Evolutionary conservation across 2,329 filamentous ascomycete species (phyloP).

Genomic region (Zymoseptoria pseudotritici): DNA sequence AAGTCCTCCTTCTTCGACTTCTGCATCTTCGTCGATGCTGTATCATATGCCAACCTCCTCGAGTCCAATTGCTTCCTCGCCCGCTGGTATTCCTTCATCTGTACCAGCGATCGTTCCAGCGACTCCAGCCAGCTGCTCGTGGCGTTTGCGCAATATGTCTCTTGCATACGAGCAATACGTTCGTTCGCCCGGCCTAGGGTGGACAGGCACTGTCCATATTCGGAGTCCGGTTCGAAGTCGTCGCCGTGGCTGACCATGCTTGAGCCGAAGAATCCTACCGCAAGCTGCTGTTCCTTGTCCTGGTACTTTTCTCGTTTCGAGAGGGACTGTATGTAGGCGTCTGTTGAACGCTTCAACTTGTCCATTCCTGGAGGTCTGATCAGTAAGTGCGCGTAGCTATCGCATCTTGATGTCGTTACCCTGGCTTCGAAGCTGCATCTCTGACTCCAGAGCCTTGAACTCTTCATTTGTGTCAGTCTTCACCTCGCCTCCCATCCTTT

Average conservation of each 20-base stretch:
- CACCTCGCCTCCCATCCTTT: slow-evolving; percentile 88
- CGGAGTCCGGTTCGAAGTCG: slow-evolving; percentile 83
- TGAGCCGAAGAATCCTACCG: slow-evolving; percentile 70
- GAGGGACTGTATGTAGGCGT: slow-evolving; percentile 77
- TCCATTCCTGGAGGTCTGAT: slow-evolving; percentile 64
- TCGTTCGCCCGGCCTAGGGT: slow-evolving; percentile 79
- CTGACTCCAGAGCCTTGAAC: slow-evolving; percentile 80
- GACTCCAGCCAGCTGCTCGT: slow-evolving; percentile 83
- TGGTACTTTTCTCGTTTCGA: slow-evolving; percentile 77
- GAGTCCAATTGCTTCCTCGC: slow-evolving; percentile 91
- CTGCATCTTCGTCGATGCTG: slow-evolving; percentile 80
- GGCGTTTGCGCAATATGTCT: slow-evolving; percentile 69
- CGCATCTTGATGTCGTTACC: slow-evolving; percentile 46
- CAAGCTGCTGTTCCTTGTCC: slow-evolving; percentile 79
- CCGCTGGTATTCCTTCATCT: slow-evolving; percentile 95
- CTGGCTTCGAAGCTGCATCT: slow-evolving; percentile 84
- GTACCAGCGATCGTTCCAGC: slow-evolving; percentile 78
- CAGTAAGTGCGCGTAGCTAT: not conserved
- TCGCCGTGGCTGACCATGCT: slow-evolving; percentile 85
- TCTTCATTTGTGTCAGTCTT: slow-evolving; percentile 83
- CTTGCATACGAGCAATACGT: slow-evolving; percentile 75
- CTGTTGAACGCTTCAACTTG: slow-evolving; percentile 78
- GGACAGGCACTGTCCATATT: slow-evolving; percentile 81
- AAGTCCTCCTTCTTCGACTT: slow-evolving; percentile 93
- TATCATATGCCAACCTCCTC: slow-evolving; percentile 82